Evolutionary conservation across 176 grass and related monocot genomes (phyloP).

Genomic region (Triticum aestivum): DNA sequence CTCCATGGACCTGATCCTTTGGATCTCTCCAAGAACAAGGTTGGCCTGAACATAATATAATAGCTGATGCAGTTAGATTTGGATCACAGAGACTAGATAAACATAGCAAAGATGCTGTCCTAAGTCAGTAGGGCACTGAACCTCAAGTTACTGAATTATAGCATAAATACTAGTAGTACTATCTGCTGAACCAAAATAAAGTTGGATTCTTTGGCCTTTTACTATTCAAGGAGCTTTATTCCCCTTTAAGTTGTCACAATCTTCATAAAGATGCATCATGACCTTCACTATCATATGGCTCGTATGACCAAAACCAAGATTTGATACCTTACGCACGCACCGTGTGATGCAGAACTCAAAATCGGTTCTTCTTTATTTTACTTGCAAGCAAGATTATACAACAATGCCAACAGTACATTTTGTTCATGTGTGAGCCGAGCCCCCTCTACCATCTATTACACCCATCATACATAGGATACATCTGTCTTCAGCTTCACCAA

Average conservation of each 20-base stretch:
- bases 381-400: conserved; percentile 1
- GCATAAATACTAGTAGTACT: not conserved
- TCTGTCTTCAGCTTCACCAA: not conserved
- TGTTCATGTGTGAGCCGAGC: not conserved
- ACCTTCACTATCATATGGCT: too few species aligned
- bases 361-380: not conserved
- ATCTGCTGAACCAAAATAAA: not conserved
- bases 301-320: too few species aligned
- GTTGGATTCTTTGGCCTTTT: too few species aligned
- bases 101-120: not conserved
- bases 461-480: not conserved
- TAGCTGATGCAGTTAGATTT: conserved; percentile 24
- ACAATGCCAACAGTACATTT: conserved; percentile 4
- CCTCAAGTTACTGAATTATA: not conserved
- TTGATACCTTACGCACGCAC: not conserved
- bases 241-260: not conserved
- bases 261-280: not conserved
- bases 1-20: conserved; percentile 81
- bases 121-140: not conserved
- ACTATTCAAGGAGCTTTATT: too few species aligned
- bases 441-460: conserved; percentile 10
- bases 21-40: conserved; percentile 88
- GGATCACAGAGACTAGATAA: not conserved
- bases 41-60: conserved; percentile 54
- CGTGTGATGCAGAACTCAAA: not conserved